These are phyloP conservation scores for Staphylotrichum longicolle DNA, from an alignment of 495 filamentous ascomycete species.

Conservation along the genomic window DNA sequence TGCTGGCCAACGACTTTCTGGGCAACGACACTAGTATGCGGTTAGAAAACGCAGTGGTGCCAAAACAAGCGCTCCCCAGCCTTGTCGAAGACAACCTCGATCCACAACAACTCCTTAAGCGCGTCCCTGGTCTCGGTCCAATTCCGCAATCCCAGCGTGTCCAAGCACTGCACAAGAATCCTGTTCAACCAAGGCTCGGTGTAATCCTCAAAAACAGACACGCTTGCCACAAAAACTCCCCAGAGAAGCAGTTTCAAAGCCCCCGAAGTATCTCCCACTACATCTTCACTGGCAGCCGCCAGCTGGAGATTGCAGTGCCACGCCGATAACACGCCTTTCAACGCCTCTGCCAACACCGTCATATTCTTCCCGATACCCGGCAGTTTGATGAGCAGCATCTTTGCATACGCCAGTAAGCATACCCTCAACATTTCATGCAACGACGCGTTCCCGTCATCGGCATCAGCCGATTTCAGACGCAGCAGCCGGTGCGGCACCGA, in stretches of 20 bases:
- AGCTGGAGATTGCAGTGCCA: neutral
- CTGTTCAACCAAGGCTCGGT: conserved; percentile 3
- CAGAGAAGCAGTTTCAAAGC: conserved; percentile 10
- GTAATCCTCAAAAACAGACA: conserved; percentile 18
- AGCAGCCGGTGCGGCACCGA: conserved; percentile 14
- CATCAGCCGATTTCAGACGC: neutral
- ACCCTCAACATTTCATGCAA: conserved; percentile 11
- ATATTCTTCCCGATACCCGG: conserved; percentile 14
- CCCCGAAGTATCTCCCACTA: neutral
- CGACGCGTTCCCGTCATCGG: neutral
- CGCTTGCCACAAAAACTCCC: conserved; percentile 10
- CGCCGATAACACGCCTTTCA: neutral
- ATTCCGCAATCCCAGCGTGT: conserved; percentile 2
- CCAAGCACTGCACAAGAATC: neutral
- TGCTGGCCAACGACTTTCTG: no score
- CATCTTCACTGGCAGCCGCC: neutral
- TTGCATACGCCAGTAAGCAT: conserved; percentile 17
- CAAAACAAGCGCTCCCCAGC: neutral
- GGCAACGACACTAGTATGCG: no score
- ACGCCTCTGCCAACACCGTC: neutral
- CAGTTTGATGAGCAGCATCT: conserved; percentile 15
- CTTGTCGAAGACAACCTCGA: conserved; percentile 6
- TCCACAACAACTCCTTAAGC: conserved; percentile 22
- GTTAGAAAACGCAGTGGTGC: neutral
- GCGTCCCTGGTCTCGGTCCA: conserved; percentile 15